Evolutionary conservation across 176 grass and related monocot genomes (phyloP).

Genomic region (Ananas comosus): DNA sequence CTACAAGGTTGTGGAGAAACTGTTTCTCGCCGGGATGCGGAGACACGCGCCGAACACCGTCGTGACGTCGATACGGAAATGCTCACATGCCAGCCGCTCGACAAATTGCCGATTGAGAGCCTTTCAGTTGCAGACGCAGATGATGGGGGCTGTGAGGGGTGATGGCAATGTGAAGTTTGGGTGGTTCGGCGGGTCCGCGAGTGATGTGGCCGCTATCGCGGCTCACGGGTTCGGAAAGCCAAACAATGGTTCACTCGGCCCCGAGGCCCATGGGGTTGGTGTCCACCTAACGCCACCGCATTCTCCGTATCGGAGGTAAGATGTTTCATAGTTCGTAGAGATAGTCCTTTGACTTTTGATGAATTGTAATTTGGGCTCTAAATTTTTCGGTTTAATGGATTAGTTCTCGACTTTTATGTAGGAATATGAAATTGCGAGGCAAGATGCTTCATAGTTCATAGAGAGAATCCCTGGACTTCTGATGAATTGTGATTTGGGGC

Average conservation of each 20-base stretch:
- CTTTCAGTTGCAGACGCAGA: conserved; percentile 39
- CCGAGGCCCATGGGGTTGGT: conserved; percentile 42
- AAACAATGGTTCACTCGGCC: conserved; percentile 27
- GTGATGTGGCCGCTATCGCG: conserved; percentile 35
- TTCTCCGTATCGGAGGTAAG: conserved; percentile 47
- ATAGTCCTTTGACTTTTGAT: too few species aligned
- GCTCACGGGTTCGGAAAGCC: conserved; percentile 32
- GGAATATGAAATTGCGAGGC: conserved; percentile 21
- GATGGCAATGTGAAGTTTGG: conserved; percentile 43
- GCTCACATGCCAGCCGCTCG: conserved; percentile 7
- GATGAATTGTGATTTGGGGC: too few species aligned
- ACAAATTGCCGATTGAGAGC: conserved; percentile 21
- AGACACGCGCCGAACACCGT: background rate
- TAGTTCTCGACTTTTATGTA: background rate
- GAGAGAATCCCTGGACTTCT: too few species aligned
- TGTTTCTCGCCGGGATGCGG: conserved; percentile 45
- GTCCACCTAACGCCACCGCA: conserved; percentile 62
- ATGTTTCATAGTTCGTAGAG: background rate
- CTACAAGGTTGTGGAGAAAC: conserved; percentile 53
- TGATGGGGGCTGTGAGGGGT: conserved; percentile 31
- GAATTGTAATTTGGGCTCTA: too few species aligned
- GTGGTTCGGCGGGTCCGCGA: conserved; percentile 49
- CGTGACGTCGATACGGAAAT: conserved; percentile 53
- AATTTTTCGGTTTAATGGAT: background rate
- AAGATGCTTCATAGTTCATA: background rate